Conservation (phyloP, 371 early-diverging fungal species). For the Syncephalastrum racemosum region DNA sequence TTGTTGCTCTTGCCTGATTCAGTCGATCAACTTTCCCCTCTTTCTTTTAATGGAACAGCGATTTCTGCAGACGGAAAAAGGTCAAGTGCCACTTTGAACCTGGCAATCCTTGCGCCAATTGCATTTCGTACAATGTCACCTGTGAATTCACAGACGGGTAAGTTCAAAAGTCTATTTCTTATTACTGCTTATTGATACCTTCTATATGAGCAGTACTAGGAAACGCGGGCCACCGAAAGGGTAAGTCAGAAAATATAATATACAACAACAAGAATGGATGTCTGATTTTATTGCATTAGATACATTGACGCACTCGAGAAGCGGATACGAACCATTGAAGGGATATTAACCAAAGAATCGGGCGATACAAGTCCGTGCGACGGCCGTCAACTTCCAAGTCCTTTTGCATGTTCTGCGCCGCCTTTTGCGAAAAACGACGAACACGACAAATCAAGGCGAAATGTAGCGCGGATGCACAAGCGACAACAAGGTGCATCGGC, state of each 20-base stretch:
- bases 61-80: conserved; percentile 41
- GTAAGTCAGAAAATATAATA: conserved; percentile 8
- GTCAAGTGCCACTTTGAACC: conserved; percentile 31
- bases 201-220: conserved; percentile 17
- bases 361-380: neutral
- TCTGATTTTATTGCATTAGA: conserved; percentile 10
- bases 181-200: neutral
- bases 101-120: conserved; percentile 34
- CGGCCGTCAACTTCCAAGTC: neutral
- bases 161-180: neutral
- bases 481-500: conserved; percentile 12
- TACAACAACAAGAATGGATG: neutral
- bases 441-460: neutral
- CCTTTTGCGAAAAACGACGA: conserved; percentile 1
- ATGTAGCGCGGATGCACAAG: neutral
- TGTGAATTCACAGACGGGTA: conserved; percentile 28
- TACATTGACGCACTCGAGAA: conserved; percentile 50
- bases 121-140: conserved; percentile 25
- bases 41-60: conserved; percentile 17
- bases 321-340: conserved; percentile 41
- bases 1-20: too few species aligned
- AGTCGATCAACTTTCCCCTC: too few species aligned
- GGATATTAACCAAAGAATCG: neutral
- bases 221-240: conserved; percentile 42
- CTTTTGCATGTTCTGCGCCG: neutral